Conservation (phyloP, 208 protist species). For the Crithidia fasciculata region DNA sequence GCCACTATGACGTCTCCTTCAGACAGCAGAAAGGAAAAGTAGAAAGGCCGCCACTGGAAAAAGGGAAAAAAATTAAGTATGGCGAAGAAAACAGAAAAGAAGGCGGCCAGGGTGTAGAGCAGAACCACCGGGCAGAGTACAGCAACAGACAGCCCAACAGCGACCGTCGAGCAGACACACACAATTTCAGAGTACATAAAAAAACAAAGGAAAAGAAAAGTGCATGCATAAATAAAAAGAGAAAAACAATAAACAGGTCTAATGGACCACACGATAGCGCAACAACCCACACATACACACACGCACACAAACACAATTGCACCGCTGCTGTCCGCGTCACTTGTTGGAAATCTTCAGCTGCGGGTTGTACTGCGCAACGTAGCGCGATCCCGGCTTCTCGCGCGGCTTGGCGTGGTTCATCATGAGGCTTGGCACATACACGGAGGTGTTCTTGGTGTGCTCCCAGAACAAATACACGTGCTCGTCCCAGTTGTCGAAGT, state of each 20-base stretch:
- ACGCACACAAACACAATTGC: background rate
- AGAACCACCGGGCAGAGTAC: background rate
- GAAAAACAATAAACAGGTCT: background rate
- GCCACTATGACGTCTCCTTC: too few species aligned
- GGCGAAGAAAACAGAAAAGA: background rate
- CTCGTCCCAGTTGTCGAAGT: conserved; percentile 60
- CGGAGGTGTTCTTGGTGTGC: conserved; percentile 50
- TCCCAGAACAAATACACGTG: conserved; percentile 51
- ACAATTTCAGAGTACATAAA: conserved; percentile 5
- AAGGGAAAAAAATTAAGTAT: conserved; percentile 21
- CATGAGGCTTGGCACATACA: conserved; percentile 57
- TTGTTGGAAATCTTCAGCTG: conserved; percentile 59
- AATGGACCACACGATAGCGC: too few species aligned
- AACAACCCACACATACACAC: background rate
- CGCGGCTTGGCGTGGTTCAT: conserved; percentile 65
- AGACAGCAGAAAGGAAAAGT: background rate
- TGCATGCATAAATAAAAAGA: conserved; percentile 2
- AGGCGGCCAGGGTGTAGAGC: background rate
- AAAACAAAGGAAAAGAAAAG: conserved; percentile 18
- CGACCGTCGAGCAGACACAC: background rate
- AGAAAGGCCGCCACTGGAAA: background rate
- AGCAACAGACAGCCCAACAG: background rate
- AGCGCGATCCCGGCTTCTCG: conserved; percentile 72
- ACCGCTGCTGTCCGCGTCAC: conserved; percentile 6
- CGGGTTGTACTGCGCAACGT: conserved; percentile 68